Conservation (phyloP, 2,329 filamentous ascomycete species). For the Ophiostoma tasmaniense region DNA sequence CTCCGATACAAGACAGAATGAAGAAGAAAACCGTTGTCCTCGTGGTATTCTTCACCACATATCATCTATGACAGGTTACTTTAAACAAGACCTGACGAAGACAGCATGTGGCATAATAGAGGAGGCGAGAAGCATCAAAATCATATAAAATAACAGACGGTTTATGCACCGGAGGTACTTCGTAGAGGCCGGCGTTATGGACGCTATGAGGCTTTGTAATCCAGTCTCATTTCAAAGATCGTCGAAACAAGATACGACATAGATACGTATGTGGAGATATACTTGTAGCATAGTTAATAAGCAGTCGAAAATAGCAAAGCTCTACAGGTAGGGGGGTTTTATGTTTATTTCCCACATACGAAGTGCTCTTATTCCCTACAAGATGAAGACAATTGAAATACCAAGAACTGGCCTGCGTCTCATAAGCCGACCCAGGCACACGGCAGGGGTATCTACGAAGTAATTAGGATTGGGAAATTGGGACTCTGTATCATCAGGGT, state of each 20-base stretch:
- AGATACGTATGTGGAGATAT: neutral
- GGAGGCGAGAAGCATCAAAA: neutral
- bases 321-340: too few relatives aligned
- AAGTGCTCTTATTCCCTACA: too few relatives aligned
- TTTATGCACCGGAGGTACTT: neutral
- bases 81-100: neutral
- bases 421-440: neutral
- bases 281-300: neutral
- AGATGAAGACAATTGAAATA: neutral
- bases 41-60: slow-evolving; percentile 2
- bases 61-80: slow-evolving; percentile 1
- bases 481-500: neutral
- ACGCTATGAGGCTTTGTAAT: neutral
- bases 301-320: neutral
- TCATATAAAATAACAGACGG: neutral
- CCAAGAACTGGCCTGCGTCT: neutral
- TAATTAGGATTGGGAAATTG: neutral
- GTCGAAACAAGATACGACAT: neutral
- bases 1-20: neutral
- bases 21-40: neutral
- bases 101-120: neutral
- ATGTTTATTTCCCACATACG: too few relatives aligned
- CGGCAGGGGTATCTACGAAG: neutral
- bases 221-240: neutral
- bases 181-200: neutral